Conservation (phyloP, 148 eudicot species). For the Vaccinium vitisidaea region DNA sequence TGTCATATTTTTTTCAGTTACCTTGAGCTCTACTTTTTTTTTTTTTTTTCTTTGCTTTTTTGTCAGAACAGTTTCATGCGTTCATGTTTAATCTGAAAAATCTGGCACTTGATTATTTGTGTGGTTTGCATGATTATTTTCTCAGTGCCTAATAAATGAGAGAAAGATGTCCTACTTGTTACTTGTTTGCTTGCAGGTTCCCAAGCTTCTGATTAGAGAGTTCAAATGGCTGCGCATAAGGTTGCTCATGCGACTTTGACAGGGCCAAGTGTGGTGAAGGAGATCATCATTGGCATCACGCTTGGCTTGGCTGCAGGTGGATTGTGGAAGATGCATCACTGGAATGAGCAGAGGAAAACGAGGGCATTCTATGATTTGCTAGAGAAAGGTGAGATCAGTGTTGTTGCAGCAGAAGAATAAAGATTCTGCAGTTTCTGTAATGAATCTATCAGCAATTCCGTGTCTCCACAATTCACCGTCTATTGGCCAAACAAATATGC, state of each 20-base stretch:
- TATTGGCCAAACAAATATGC: background rate
- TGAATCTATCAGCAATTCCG: background rate
- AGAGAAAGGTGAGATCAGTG: constrained; percentile 21
- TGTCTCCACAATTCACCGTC: background rate
- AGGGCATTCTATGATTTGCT: constrained; percentile 45
- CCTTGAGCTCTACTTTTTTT: background rate
- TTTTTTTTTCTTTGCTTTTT: background rate
- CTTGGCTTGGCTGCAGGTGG: constrained; percentile 56
- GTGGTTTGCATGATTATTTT: background rate
- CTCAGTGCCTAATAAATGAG: background rate
- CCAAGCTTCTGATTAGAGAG: constrained; percentile 8
- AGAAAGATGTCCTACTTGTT: background rate
- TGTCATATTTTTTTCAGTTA: background rate
- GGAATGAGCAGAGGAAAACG: constrained; percentile 59
- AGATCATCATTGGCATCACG: constrained; percentile 36
- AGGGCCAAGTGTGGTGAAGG: constrained; percentile 68
- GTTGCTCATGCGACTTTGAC: constrained; percentile 63
- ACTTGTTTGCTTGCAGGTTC: constrained; percentile 19
- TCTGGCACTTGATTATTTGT: background rate
- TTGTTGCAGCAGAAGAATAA: constrained; percentile 13
- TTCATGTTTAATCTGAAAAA: background rate
- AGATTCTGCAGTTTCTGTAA: background rate
- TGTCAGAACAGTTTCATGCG: background rate
- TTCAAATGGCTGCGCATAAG: constrained; percentile 49
- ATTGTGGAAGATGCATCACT: constrained; percentile 64